These are phyloP conservation scores for Cystoisospora suis DNA, from an alignment of 169 alveolate genomes.

Conservation along the genomic window DNA sequence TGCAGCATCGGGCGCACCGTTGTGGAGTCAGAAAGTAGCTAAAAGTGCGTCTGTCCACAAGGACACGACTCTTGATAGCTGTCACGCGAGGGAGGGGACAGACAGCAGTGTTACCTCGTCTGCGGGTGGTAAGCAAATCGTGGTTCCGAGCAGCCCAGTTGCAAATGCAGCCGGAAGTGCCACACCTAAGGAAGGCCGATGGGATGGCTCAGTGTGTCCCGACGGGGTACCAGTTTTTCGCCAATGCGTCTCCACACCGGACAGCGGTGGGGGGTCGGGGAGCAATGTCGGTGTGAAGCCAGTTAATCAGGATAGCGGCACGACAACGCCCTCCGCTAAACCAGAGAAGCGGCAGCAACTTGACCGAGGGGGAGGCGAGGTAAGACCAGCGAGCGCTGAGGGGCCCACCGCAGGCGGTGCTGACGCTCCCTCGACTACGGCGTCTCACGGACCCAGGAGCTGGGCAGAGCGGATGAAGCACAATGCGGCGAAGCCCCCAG, in stretches of 20 bases:
- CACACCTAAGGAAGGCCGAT: background rate
- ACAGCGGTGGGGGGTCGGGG: background rate
- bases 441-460: constrained; percentile 33
- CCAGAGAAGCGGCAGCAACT: background rate
- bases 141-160: background rate
- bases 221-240: background rate
- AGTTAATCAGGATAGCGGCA: too few relatives aligned
- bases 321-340: too few relatives aligned
- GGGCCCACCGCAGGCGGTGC: background rate
- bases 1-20: background rate
- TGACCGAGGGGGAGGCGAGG: background rate
- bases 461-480: constrained; percentile 37
- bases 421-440: background rate
- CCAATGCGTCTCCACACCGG: background rate
- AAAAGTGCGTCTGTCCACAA: background rate
- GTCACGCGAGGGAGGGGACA: background rate
- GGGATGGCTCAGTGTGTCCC: background rate
- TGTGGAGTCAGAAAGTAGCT: constrained; percentile 31
- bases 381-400: background rate
- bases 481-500: background rate
- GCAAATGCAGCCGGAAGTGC: background rate
- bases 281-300: too few relatives aligned
- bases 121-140: too few relatives aligned
- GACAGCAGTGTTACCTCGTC: too few relatives aligned
- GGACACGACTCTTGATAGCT: background rate